These are phyloP conservation scores for Stachybotrys chlorohalonatus DNA, from an alignment of 2,329 filamentous ascomycete genomes.

Conservation along the genomic window DNA sequence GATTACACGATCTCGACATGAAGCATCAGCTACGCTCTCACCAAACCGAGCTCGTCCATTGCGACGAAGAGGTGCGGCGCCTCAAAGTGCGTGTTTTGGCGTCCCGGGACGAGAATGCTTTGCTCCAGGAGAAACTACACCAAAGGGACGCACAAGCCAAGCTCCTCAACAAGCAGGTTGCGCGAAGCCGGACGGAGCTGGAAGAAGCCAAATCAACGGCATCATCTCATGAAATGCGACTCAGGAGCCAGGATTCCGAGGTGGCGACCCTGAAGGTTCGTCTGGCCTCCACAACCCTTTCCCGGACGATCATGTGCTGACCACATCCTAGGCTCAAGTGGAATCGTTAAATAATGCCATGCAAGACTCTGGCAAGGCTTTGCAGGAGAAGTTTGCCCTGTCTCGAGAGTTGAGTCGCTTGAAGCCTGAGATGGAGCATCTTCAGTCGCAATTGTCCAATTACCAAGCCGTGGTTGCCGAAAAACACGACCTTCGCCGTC, in stretches of 20 bases:
- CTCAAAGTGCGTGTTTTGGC: conserved; percentile 60
- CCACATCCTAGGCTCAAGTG: conserved; percentile 53
- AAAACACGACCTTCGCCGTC: conserved; percentile 70
- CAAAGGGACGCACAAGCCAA: conserved; percentile 52
- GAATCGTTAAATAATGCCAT: conserved; percentile 57
- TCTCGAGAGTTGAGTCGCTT: conserved; percentile 41
- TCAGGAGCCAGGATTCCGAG: conserved; percentile 39
- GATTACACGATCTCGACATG: conserved; percentile 53
- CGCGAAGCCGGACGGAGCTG: conserved; percentile 32
- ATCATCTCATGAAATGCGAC: conserved; percentile 34
- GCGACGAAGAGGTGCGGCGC: conserved; percentile 66
- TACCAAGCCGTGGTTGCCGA: conserved; percentile 66
- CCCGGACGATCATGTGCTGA: conserved; percentile 2
- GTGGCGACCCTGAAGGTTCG: conserved; percentile 38
- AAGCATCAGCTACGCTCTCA: conserved; percentile 58
- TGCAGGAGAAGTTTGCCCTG: conserved; percentile 49
- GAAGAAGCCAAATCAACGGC: conserved; percentile 31
- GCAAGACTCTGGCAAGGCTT: conserved; percentile 59
- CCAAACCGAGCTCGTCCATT: conserved; percentile 57
- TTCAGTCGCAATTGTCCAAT: conserved; percentile 42
- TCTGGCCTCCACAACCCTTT: background rate
- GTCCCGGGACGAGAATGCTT: conserved; percentile 66
- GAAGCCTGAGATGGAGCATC: conserved; percentile 47
- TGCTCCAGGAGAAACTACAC: conserved; percentile 53
- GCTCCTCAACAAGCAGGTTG: conserved; percentile 27